A percentile compares a stretch with the other conserved stretches of the same genome.
Conservation (phyloP, 106 monocot genomes). For the Dendrobium catenatum region DNA sequence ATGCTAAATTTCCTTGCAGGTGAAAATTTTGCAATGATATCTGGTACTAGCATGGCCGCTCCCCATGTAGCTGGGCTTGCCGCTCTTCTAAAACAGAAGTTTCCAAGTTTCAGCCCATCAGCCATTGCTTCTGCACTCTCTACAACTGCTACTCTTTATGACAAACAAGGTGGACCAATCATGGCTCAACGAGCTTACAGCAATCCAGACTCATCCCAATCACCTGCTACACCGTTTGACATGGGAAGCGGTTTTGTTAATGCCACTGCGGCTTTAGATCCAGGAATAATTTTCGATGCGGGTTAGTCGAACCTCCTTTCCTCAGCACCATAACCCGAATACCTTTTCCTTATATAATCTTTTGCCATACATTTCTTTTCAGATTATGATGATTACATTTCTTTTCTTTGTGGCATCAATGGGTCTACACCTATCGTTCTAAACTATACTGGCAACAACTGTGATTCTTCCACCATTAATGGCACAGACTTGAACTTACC, state of each 20-base stretch:
- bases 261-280: slow-evolving; percentile 82
- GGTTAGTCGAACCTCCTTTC: slow-evolving; percentile 28
- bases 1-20: slow-evolving; percentile 30
- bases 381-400: slow-evolving; percentile 74
- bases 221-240: slow-evolving; percentile 94
- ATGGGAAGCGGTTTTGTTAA: slow-evolving; percentile 98
- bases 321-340: background rate
- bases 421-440: slow-evolving; percentile 65
- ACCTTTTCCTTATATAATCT: background rate
- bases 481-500: slow-evolving; percentile 81
- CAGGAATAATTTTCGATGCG: slow-evolving; percentile 81
- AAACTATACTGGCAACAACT: slow-evolving; percentile 67
- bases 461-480: slow-evolving; percentile 32
- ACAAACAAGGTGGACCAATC: slow-evolving; percentile 78
- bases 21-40: slow-evolving; percentile 90
- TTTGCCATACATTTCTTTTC: slow-evolving; percentile 5
- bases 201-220: slow-evolving; percentile 57
- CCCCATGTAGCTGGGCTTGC: slow-evolving; percentile 95
- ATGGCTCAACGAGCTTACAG: slow-evolving; percentile 76
- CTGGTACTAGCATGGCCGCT: slow-evolving; percentile 98
- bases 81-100: slow-evolving; percentile 89
- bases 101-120: slow-evolving; percentile 72
- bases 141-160: slow-evolving; percentile 59
- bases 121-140: slow-evolving; percentile 84
- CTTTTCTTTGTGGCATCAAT: slow-evolving; percentile 86